Evolutionary conservation across 2,329 filamentous ascomycete species (phyloP).

Genomic region (Pyricularia sp.): DNA sequence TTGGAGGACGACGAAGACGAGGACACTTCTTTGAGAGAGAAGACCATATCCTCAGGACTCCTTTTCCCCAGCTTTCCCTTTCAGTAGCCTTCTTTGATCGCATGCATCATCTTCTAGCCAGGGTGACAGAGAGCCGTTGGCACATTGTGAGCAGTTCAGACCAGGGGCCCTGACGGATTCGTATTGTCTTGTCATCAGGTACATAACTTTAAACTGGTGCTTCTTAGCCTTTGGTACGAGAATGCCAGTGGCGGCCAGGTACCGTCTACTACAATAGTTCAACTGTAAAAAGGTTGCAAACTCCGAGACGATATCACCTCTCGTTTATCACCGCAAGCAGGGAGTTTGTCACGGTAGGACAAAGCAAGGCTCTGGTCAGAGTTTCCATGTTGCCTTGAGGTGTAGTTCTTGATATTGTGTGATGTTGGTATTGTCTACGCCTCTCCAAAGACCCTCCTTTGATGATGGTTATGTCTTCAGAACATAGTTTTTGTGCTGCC

Average conservation of each 20-base stretch:
- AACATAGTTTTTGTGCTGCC: background rate
- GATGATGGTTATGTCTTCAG: background rate
- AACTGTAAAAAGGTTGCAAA: background rate
- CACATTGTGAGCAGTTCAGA: background rate
- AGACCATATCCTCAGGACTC: background rate
- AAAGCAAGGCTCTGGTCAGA: background rate
- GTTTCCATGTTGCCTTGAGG: background rate
- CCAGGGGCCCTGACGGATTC: background rate
- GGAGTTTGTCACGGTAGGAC: background rate
- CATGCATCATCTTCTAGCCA: background rate
- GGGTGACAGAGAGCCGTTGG: background rate
- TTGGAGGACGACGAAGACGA: background rate
- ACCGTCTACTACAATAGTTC: background rate
- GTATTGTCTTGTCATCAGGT: background rate
- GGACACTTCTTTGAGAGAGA: background rate
- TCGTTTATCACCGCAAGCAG: background rate
- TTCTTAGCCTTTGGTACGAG: background rate
- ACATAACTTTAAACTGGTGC: background rate
- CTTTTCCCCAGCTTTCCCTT: background rate
- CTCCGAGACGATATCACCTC: background rate
- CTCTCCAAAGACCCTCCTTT: background rate
- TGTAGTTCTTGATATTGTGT: background rate
- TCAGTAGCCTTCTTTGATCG: background rate
- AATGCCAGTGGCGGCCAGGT: background rate
- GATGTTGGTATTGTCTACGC: background rate